phyloP scores from a whole-genome alignment of 768 basidiomycete genomes.

The Trametes meyenii region DNA sequence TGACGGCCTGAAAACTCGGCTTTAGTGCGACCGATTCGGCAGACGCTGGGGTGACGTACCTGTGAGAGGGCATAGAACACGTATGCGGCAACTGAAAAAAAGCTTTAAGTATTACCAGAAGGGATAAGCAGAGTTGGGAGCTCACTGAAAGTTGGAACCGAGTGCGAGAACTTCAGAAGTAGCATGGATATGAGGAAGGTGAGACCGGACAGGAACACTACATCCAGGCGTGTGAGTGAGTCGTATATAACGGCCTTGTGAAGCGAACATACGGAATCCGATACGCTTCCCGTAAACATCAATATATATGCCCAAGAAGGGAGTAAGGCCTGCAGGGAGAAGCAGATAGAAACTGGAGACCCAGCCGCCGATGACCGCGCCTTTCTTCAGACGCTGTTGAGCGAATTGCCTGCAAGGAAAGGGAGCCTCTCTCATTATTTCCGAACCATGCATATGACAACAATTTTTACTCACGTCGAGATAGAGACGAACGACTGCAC shows the following conservation, averaged over 20 bases:
- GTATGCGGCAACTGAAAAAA: conserved; percentile 41
- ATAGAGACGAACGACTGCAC: conserved; percentile 48
- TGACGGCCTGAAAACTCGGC: conserved; percentile 30
- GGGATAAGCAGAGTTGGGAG: background rate
- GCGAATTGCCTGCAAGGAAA: conserved; percentile 40
- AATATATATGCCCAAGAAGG: conserved; percentile 45
- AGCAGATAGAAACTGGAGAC: conserved; percentile 47
- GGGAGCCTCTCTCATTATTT: background rate
- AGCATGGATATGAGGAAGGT: conserved; percentile 47
- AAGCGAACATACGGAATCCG: conserved; percentile 37
- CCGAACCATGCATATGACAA: background rate
- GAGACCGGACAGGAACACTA: conserved; percentile 44
- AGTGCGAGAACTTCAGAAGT: conserved; percentile 42
- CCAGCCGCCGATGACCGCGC: conserved; percentile 48
- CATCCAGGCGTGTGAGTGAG: background rate
- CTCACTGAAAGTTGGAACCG: conserved; percentile 42
- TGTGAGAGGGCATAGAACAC: conserved; percentile 46
- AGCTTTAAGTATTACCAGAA: background rate
- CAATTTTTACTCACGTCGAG: conserved; percentile 37
- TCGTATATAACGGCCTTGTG: background rate
- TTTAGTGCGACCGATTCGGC: background rate
- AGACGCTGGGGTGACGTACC: conserved; percentile 24
- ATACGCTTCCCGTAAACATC: conserved; percentile 44
- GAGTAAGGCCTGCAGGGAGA: conserved; percentile 43
- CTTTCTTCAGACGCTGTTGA: conserved; percentile 45